These are phyloP conservation scores for Canariomyces notabilis DNA, from an alignment of 2,329 filamentous ascomycete genomes.

Conservation along the genomic window DNA sequence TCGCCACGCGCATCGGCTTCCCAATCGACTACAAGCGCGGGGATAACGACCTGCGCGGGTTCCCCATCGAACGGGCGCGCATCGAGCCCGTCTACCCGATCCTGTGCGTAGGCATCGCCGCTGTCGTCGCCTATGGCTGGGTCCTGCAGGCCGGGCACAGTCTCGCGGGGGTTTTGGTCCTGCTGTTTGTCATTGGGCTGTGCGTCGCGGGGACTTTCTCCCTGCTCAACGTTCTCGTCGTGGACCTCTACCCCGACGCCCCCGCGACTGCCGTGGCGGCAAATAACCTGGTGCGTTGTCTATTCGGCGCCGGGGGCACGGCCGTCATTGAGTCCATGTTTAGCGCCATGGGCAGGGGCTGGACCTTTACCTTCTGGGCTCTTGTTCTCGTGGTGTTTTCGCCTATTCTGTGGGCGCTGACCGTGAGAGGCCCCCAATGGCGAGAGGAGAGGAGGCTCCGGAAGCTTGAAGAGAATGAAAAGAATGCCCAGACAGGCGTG, in stretches of 20 bases:
- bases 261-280: slow-evolving; percentile 60
- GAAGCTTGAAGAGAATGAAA: slow-evolving; percentile 29
- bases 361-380: slow-evolving; percentile 57
- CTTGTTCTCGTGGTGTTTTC: slow-evolving; percentile 44
- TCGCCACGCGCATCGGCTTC: slow-evolving; percentile 57
- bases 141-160: slow-evolving; percentile 45
- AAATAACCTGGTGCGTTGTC: slow-evolving; percentile 59
- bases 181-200: slow-evolving; percentile 54
- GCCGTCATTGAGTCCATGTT: slow-evolving; percentile 58
- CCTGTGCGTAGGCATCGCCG: slow-evolving; percentile 48
- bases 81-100: slow-evolving; percentile 51
- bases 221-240: slow-evolving; percentile 57
- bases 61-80: slow-evolving; percentile 52
- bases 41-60: slow-evolving; percentile 44
- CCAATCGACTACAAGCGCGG: slow-evolving; percentile 55
- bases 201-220: slow-evolving; percentile 58
- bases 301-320: slow-evolving; percentile 54
- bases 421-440: slow-evolving; percentile 48
- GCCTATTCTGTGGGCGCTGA: slow-evolving; percentile 46
- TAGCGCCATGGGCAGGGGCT: slow-evolving; percentile 51
- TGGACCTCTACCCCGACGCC: slow-evolving; percentile 57
- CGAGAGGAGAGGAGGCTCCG: slow-evolving; percentile 34
- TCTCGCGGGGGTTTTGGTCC: slow-evolving; percentile 50
- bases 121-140: slow-evolving; percentile 55
- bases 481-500: slow-evolving; percentile 10